A percentile compares a stretch with the other conserved stretches of the same genome.
These are phyloP conservation scores for Aspergillus carlsbadensis DNA, from an alignment of 495 filamentous ascomycete genomes.

Conservation along the genomic window DNA sequence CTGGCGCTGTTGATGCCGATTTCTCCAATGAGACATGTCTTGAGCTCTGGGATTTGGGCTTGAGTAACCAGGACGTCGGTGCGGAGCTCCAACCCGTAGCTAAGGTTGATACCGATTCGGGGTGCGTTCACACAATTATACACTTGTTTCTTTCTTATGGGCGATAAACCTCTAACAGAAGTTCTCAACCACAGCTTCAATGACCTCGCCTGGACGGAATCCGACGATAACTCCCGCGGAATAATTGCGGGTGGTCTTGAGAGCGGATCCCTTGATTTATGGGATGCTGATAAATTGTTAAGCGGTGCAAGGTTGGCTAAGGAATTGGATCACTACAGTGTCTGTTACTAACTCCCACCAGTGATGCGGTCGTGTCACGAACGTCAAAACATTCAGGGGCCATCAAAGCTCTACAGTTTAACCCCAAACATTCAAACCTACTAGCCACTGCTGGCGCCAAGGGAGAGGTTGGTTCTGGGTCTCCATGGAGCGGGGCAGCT, in stretches of 20 bases:
- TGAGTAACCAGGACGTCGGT: conserved; percentile 70
- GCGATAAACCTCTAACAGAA: conserved; percentile 12
- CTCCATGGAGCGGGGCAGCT: neutral
- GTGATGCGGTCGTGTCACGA: conserved; percentile 77
- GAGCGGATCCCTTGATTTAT: conserved; percentile 93
- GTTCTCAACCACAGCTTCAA: conserved; percentile 67
- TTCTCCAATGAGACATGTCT: conserved; percentile 97
- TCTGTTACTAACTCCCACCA: conserved; percentile 33
- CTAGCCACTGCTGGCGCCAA: conserved; percentile 91
- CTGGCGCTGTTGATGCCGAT: conserved; percentile 92
- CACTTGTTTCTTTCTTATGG: neutral
- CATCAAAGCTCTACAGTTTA: conserved; percentile 96
- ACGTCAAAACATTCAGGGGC: conserved; percentile 91
- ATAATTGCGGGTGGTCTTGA: conserved; percentile 95
- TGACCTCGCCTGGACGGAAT: conserved; percentile 90
- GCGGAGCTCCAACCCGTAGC: conserved; percentile 83
- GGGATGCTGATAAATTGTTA: conserved; percentile 88
- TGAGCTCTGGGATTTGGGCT: conserved; percentile 90
- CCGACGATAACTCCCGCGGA: conserved; percentile 72
- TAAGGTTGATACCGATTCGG: conserved; percentile 83
- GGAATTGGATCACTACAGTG: neutral
- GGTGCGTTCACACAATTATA: conserved; percentile 50
- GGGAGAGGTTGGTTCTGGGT: conserved; percentile 60
- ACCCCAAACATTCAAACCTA: conserved; percentile 87
- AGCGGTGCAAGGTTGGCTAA: conserved; percentile 52